A percentile compares a stretch with the other conserved stretches of the same genome.
Conservation (phyloP, 2,329 filamentous ascomycete genomes). For the Exophiala spinifera region DNA sequence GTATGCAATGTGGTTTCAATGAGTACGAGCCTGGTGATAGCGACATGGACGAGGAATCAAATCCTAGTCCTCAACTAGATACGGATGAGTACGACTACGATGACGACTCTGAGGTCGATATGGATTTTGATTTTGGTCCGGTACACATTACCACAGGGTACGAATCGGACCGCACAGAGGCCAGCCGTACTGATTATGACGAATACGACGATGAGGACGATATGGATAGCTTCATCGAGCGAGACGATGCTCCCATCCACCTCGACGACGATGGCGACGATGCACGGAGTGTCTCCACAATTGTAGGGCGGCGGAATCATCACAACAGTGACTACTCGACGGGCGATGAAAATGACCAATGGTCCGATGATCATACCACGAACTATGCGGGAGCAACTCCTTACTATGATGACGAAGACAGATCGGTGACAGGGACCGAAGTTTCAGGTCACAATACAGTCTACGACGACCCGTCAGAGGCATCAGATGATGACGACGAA, state of each 20-base stretch:
- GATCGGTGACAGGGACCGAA: not conserved
- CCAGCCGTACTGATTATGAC: conserved; percentile 2
- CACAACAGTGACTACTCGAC: not conserved
- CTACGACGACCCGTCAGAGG: conserved; percentile 17
- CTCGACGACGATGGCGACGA: conserved; percentile 19
- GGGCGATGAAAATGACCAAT: not conserved
- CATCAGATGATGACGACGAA: conserved; percentile 5
- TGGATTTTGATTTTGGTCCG: conserved; percentile 8
- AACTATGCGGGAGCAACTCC: not conserved
- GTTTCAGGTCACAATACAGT: conserved; percentile 6
- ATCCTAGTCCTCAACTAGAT: conserved; percentile 3
- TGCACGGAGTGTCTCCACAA: conserved; percentile 14
- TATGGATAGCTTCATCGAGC: conserved; percentile 24
- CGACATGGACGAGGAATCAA: conserved; percentile 14
- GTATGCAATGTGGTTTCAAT: conserved; percentile 51
- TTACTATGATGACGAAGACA: conserved; percentile 1
- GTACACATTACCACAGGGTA: conserved; percentile 8
- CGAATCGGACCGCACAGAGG: conserved; percentile 1
- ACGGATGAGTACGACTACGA: conserved; percentile 23
- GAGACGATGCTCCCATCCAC: conserved; percentile 8
- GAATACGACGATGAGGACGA: conserved; percentile 23
- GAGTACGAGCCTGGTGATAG: conserved; percentile 35
- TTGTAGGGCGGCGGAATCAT: conserved; percentile 5
- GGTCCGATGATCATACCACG: not conserved
- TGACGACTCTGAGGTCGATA: conserved; percentile 15